These are phyloP conservation scores for Teunomyces cretensis DNA, from an alignment of 805 yeast species.

Conservation along the genomic window DNA sequence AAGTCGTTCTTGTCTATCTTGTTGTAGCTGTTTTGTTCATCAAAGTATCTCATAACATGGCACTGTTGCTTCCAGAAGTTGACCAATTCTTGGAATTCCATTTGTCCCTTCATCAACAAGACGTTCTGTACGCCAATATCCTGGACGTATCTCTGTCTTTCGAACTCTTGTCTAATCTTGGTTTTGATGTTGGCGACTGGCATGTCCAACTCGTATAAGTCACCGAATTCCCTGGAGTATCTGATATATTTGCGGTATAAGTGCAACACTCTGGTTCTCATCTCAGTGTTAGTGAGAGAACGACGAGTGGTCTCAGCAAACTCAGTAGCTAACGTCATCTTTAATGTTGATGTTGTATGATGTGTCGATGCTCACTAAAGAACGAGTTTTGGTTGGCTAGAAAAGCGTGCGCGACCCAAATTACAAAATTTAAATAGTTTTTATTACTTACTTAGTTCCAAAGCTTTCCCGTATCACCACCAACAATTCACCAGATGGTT, in stretches of 20 bases:
- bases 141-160: constrained; percentile 73
- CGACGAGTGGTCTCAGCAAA: constrained; percentile 80
- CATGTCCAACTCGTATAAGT: constrained; percentile 70
- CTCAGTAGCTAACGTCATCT: constrained; percentile 71
- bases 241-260: constrained; percentile 73
- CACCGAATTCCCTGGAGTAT: constrained; percentile 58
- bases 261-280: constrained; percentile 61
- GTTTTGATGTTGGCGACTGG: constrained; percentile 79
- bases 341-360: constrained; percentile 5
- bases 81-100: constrained; percentile 86
- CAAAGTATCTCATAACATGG: constrained; percentile 80
- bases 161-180: constrained; percentile 85
- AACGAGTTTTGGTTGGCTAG: constrained; percentile 16
- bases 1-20: constrained; percentile 59
- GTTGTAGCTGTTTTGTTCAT: constrained; percentile 58
- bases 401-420: constrained; percentile 3
- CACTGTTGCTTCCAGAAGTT: constrained; percentile 91
- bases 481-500: constrained; percentile 37
- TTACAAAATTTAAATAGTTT: neutral
- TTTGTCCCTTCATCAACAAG: constrained; percentile 76
- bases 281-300: constrained; percentile 58
- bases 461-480: constrained; percentile 6
- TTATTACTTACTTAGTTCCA: neutral
- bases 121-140: constrained; percentile 67
- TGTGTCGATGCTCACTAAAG: constrained; percentile 5